Evolutionary conservation across 1,139 yeast species (phyloP), one percentile per base, ranked within the genome.

Genomic region (Candida tropicalis): DNA sequence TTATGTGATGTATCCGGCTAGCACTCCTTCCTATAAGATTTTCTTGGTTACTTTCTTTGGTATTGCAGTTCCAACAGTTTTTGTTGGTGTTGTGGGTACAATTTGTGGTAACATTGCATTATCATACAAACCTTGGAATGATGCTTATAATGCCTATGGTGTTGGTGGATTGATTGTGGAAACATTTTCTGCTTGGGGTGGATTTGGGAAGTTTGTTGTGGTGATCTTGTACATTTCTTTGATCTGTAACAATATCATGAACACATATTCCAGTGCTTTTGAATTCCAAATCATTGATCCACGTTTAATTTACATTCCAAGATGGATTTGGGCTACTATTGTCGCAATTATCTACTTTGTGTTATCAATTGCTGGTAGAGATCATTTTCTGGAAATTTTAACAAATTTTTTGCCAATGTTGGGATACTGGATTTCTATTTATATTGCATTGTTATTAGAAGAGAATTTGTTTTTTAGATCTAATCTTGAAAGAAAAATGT

Each of bases 321-420:
- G 96, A 56, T 89, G 93, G 86, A 59, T 81, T 34, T 81, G 90
- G 79, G 84, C 87, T 1, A 66, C 87, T 33, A 59, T 78, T 3
- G 75, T 85, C 28, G 86, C 90, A 5, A 78, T 72, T 2, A 67
- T 87, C 18, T 84, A 81, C 55, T 68, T 87, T 54, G 81, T 84
- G 1, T 75, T 84, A 58, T 82, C 91, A 1, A 57, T 85, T 41
- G 93, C 80, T 8, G 97, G 97, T 8, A 76, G 87, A 55, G 70
- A 85, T 60, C 81, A 82, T 54, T 84, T 89, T 58, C 75, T 89
- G 43, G 73, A 80, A 5, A 87, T 88, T 49, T 68, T 89, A 56
- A 81, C 89, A 13, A 89, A 89, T 57, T 89, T 89, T 66, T 70
- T 89, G 53, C 97, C 97, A 8, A 89, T 89, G 96, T 79, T 89